Base-by-base conservation (phyloP, 352 stramenopile genomes). In the Globisporangium nodosum region DNA sequence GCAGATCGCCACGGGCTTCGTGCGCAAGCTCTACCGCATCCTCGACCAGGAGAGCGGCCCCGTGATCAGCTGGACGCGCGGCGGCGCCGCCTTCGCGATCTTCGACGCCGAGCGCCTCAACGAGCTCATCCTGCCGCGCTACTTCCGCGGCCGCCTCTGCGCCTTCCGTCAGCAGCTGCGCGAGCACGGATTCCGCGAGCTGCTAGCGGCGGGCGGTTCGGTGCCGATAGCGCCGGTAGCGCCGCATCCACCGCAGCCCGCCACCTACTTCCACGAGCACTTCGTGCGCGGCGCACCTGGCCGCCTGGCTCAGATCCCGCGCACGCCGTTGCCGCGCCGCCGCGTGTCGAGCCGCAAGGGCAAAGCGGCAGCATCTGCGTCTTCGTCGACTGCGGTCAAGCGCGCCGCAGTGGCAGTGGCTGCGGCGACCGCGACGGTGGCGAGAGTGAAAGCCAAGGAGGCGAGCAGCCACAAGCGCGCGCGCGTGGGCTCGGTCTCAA, bases 11-110 rank as follows among this genome's bases (percentile, higher is more conserved):
- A 81, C 76, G 37, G 66, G 69, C 9, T 91, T 91, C 31, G 73
- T 91, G 64, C 78, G 81, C 64, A 88, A 91, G 58, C 63, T 91
- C 24, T 91, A 91, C 58, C 74, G 73, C 52, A 85, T 91, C 24
- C 70, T 91, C 47, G 80, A 91, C 66, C 68, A 78, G 49, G 69
- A 88, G 54, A 73, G 65, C 55, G 61, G 53, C 5, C 60, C 65
- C 8, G 73, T 87, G 65, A 88, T 91, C 62, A 54, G 61, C 30
- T 91, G 81, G 81, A 73, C 82, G 64, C 49, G 54, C 8, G 46
- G 62, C n/a, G 81, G 81, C 62, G 63, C 63, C 35, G 77, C 65
- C 43, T 91, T 91, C 60, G 63, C 66, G 13, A 72, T 91, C 57
- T 63, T 58, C 37, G 78, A 91, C 68, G 56, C 56, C 40, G 75